phyloP scores from a whole-genome alignment of 2,329 filamentous ascomycete genomes.

The Akanthomyces lecanii region DNA sequence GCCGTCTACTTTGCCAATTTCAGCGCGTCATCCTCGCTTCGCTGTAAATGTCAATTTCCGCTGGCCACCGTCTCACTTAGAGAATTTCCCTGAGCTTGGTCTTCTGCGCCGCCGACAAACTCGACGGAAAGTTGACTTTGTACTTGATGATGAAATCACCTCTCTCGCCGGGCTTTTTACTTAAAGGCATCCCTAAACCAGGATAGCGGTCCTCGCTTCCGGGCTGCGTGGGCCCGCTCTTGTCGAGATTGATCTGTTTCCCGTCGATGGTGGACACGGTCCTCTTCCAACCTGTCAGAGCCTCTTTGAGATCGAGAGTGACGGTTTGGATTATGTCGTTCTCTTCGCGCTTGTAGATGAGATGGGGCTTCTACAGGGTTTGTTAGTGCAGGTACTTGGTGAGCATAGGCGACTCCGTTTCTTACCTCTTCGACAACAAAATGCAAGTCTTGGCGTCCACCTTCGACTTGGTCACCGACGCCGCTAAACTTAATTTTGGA shows the following conservation, averaged over 20 bases:
- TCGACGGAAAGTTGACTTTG: conserved; percentile 87
- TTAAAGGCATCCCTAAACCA: conserved; percentile 86
- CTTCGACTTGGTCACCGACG: conserved; percentile 96
- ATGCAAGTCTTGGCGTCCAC: conserved; percentile 90
- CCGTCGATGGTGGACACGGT: conserved; percentile 94
- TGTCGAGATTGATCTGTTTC: conserved; percentile 74
- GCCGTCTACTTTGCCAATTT: neutral
- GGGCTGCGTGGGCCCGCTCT: conserved; percentile 79
- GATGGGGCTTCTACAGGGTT: conserved; percentile 69
- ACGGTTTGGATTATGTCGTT: conserved; percentile 79
- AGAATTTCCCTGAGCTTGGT: conserved; percentile 75
- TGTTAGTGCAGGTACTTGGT: conserved; percentile 35
- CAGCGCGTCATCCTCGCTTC: neutral
- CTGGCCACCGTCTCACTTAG: conserved; percentile 29
- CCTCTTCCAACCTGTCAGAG: conserved; percentile 86
- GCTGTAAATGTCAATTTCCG: neutral
- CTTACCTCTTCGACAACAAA: conserved; percentile 92
- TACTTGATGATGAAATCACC: conserved; percentile 88
- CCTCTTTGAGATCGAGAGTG: conserved; percentile 85
- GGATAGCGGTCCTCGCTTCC: conserved; percentile 79
- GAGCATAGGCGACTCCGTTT: neutral
- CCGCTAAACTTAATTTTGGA: conserved; percentile 98
- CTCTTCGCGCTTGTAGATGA: conserved; percentile 78
- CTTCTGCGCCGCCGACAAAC: conserved; percentile 74
- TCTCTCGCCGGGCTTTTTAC: conserved; percentile 78